These are phyloP conservation scores for Protea cynaroides DNA, from an alignment of 164 flowering plant species.

Conservation along the genomic window DNA sequence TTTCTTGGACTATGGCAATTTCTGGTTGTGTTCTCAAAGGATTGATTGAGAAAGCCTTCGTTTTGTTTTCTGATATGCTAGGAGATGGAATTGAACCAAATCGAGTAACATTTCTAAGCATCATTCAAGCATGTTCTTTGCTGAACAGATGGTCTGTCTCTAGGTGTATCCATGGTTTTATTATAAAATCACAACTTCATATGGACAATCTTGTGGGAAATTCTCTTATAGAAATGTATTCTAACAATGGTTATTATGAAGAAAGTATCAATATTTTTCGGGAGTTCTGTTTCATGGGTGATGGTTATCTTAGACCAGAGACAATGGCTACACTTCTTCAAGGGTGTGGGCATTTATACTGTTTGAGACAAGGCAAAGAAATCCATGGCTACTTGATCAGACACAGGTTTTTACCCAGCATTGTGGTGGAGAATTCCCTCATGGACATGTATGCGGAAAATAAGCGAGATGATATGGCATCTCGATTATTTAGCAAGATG, in stretches of 20 bases:
- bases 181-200: slow-evolving; percentile 18
- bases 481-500: slow-evolving; percentile 16
- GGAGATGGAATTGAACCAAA: slow-evolving; percentile 16
- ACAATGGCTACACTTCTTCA: slow-evolving; percentile 30
- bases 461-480: slow-evolving; percentile 7
- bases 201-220: slow-evolving; percentile 14
- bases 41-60: slow-evolving; percentile 11
- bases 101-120: slow-evolving; percentile 9
- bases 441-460: slow-evolving; percentile 30
- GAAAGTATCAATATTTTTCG: slow-evolving; percentile 17
- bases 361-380: slow-evolving; percentile 18
- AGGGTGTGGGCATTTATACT: slow-evolving; percentile 15
- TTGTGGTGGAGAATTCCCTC: slow-evolving; percentile 26
- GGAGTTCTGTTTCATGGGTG: slow-evolving; percentile 13
- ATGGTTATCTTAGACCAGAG: slow-evolving; percentile 19
- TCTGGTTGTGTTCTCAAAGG: slow-evolving; percentile 13
- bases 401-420: slow-evolving; percentile 15
- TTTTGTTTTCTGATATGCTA: slow-evolving; percentile 16
- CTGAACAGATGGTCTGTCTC: slow-evolving; percentile 4
- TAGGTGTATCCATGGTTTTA: slow-evolving; percentile 25
- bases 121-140: slow-evolving; percentile 26
- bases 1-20: slow-evolving; percentile 28
- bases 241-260: slow-evolving; percentile 13
- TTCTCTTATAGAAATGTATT: slow-evolving; percentile 24
- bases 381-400: slow-evolving; percentile 26